phyloP scores from a whole-genome alignment of 805 yeast genomes.

The Candida bentonensis region DNA sequence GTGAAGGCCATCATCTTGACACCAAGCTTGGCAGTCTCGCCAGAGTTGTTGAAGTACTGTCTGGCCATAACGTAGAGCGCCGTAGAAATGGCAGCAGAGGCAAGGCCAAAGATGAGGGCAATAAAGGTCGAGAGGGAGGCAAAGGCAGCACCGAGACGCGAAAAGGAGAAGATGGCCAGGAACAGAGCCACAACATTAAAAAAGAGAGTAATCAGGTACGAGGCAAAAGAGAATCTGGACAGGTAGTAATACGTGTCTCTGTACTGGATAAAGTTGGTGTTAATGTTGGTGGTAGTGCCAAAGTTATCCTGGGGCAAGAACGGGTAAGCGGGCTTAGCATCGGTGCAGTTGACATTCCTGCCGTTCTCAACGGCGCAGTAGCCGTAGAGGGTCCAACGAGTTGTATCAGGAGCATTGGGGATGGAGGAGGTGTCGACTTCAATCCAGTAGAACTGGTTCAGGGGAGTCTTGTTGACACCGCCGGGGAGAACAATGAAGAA shows the following conservation, averaged over 20 bases:
- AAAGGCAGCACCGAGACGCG: slow-evolving; percentile 16
- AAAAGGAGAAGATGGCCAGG: slow-evolving; percentile 13
- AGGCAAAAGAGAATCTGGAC: slow-evolving; percentile 56
- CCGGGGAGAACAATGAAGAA: slow-evolving; percentile 61
- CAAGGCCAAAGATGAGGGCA: slow-evolving; percentile 21
- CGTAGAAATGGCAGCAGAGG: slow-evolving; percentile 59
- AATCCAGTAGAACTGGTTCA: slow-evolving; percentile 65
- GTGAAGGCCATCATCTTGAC: slow-evolving; percentile 37
- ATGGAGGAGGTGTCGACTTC: slow-evolving; percentile 55
- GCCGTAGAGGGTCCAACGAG: slow-evolving; percentile 80
- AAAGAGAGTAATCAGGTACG: slow-evolving; percentile 41
- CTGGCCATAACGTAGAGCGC: slow-evolving; percentile 67
- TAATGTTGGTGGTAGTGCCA: slow-evolving; percentile 37
- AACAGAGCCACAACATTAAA: slow-evolving; percentile 39
- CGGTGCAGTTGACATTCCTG: slow-evolving; percentile 34
- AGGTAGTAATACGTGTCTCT: slow-evolving; percentile 47
- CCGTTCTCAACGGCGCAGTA: slow-evolving; percentile 37
- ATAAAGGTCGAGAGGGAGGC: slow-evolving; percentile 14
- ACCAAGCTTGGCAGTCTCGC: slow-evolving; percentile 18
- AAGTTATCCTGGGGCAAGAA: slow-evolving; percentile 74
- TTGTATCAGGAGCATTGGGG: slow-evolving; percentile 25
- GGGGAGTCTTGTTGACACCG: slow-evolving; percentile 33
- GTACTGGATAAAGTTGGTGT: slow-evolving; percentile 34
- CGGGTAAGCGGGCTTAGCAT: slow-evolving; percentile 61
- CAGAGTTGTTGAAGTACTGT: slow-evolving; percentile 44